Evolutionary conservation across 805 yeast genomes (phyloP), one percentile per base, ranked within the genome.

Genomic region (Candida pseudofarinosa): DNA sequence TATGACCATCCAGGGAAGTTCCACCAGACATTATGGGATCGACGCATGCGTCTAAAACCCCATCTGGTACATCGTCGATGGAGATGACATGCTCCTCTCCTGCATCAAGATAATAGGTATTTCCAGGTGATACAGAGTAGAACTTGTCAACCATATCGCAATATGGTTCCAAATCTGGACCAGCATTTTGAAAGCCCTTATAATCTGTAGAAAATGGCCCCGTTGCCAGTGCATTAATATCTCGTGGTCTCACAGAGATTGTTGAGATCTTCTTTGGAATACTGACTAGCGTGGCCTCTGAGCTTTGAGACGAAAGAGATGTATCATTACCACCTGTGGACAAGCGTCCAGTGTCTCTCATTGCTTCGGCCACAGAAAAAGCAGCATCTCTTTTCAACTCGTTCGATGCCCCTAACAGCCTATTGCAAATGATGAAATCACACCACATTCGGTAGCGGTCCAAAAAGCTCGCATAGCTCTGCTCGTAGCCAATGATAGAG

Each of bases 91-190:
- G 61, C 10, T 56, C 52, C n/a, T 37, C 33, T 13, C 57, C 62
- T 16, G 52, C 51, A 37, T 62, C 55, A 34, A 65, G 51, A 48
- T 69, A 66, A 40, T 55, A 59, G 0, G 74, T 68, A 44, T 69
- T 67, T 38, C 56, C 65, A 0, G 74, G 74, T 2, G 72, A 66
- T 4, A 69, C 67, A 1, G 73, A 63, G 45, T 66, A 69, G 20
- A 67, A 48, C 40, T 59, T 61, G 38, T 69, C 73, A n/a, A 63
- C 60, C 39, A 64, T 42, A 15, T 54, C 50, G 34, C 52, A 52
- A 40, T 59, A 54, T 5, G 63, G 53, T 36, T 53, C 47, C 33
- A 46, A 50, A 23, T 52, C 49, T 10, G 10, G 28, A 23, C 10
- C 28, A 23, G 28, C 10, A 23, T 10, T 23, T 7, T 10, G 28